phyloP scores from a whole-genome alignment of 2,329 filamentous ascomycete genomes.

The Periconia digitata region DNA sequence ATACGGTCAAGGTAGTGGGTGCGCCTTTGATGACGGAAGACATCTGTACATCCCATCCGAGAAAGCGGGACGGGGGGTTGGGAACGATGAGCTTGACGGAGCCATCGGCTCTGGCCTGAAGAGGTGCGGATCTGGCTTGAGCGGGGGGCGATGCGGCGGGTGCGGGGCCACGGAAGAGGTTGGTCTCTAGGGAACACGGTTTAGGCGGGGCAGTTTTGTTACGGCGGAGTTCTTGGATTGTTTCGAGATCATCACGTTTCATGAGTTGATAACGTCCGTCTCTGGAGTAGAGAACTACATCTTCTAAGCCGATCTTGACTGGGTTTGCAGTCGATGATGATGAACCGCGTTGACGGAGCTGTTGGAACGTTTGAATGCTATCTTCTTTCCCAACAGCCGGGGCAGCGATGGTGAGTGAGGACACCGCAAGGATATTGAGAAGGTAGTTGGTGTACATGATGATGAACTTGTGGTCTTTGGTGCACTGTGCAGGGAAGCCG shows the following conservation, averaged over 20 bases:
- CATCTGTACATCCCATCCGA: conserved; percentile 46
- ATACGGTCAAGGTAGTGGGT: conserved; percentile 29
- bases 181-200: too few species aligned
- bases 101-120: conserved; percentile 5
- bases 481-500: too few species aligned
- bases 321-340: conserved; percentile 19
- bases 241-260: conserved; percentile 24
- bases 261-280: conserved; percentile 23
- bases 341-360: too few species aligned
- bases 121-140: conserved; percentile 1
- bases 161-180: conserved; percentile 6
- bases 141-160: conserved; percentile 4
- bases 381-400: conserved; percentile 15
- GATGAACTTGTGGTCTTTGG: neutral
- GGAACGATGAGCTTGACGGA: conserved; percentile 21
- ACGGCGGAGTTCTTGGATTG: conserved; percentile 18
- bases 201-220: conserved; percentile 17
- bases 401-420: conserved; percentile 15
- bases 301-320: conserved; percentile 20
- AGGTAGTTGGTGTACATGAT: neutral
- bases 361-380: too few species aligned
- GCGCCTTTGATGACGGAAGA: conserved; percentile 39
- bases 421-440: too few species aligned
- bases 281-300: conserved; percentile 27
- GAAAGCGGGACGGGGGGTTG: conserved; percentile 28